phyloP scores from a whole-genome alignment of 2,329 filamentous ascomycete genomes.

The Leptodontidium sp. region DNA sequence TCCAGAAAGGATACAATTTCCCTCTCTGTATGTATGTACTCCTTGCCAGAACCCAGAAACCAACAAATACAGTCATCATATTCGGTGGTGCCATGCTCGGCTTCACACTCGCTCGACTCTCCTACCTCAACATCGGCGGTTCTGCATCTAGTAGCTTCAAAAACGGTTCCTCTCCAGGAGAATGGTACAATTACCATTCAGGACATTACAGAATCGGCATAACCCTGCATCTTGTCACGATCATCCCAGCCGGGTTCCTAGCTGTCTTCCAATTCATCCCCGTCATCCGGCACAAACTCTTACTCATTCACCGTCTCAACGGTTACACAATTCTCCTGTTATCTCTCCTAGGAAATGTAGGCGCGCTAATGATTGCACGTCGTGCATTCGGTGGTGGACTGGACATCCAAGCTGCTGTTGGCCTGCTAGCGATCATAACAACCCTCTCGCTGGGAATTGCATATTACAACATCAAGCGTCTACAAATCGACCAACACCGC shows the following conservation, averaged over 20 bases:
- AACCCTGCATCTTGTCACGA: slow-evolving; percentile 54
- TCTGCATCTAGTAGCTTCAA: slow-evolving; percentile 40
- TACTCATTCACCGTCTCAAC: slow-evolving; percentile 66
- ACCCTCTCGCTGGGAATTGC: slow-evolving; percentile 55
- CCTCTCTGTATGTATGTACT: slow-evolving; percentile 50
- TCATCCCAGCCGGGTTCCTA: slow-evolving; percentile 57
- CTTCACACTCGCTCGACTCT: slow-evolving; percentile 34
- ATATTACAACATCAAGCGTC: slow-evolving; percentile 63
- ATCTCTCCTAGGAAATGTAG: slow-evolving; percentile 54
- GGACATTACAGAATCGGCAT: slow-evolving; percentile 51
- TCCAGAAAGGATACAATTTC: slow-evolving; percentile 64
- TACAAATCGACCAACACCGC: slow-evolving; percentile 70
- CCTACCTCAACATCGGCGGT: slow-evolving; percentile 38
- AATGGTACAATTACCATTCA: slow-evolving; percentile 52
- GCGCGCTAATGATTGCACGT: slow-evolving; percentile 61
- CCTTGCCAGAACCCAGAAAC: neutral
- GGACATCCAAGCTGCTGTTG: slow-evolving; percentile 56
- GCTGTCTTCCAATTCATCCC: slow-evolving; percentile 59
- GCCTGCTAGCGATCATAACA: slow-evolving; percentile 55
- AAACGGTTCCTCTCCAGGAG: slow-evolving; percentile 47
- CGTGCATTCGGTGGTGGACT: slow-evolving; percentile 62
- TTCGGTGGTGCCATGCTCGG: slow-evolving; percentile 40
- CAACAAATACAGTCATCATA: slow-evolving; percentile 29
- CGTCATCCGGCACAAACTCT: slow-evolving; percentile 54
- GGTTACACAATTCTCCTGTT: slow-evolving; percentile 64